Evolutionary conservation across 2,329 filamentous ascomycete species (phyloP).

Genomic region (Helicocarpus griseus): DNA sequence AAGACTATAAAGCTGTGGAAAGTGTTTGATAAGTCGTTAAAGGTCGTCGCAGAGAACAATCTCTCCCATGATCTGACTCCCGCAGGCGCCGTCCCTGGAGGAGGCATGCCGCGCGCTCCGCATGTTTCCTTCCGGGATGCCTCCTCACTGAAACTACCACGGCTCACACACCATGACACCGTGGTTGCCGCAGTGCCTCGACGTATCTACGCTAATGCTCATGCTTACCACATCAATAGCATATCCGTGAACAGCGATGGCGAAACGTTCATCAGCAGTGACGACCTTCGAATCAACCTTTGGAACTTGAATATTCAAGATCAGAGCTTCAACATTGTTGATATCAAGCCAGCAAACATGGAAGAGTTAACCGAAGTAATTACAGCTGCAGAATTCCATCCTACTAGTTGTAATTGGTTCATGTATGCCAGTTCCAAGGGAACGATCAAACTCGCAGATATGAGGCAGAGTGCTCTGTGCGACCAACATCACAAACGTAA

Average conservation of each 20-base stretch:
- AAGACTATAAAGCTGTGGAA: conserved; percentile 99
- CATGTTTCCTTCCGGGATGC: conserved; percentile 69
- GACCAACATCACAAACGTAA: conserved; percentile 91
- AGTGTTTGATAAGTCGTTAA: conserved; percentile 97
- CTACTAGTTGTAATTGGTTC: conserved; percentile 97
- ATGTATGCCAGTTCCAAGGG: conserved; percentile 99
- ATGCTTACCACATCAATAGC: conserved; percentile 99
- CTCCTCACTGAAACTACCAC: conserved; percentile 80
- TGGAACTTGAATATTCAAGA: conserved; percentile 99
- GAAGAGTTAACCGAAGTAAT: conserved; percentile 98
- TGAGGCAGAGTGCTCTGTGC: conserved; percentile 92
- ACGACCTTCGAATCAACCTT: conserved; percentile 93
- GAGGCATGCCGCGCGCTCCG: conserved; percentile 64
- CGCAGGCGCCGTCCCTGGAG: conserved; percentile 58
- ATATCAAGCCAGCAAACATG: conserved; percentile 99
- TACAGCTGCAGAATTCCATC: conserved; percentile 95
- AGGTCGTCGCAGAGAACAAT: conserved; percentile 98
- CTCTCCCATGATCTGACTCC: conserved; percentile 89
- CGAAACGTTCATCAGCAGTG: conserved; percentile 98
- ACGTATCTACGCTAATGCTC: conserved; percentile 93
- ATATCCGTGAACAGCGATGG: conserved; percentile 99
- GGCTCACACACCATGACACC: conserved; percentile 95
- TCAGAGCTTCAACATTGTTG: conserved; percentile 99
- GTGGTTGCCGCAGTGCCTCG: conserved; percentile 94
- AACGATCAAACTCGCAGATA: conserved; percentile 96